Base-by-base conservation (phyloP, 2,329 filamentous ascomycete genomes). In the Stachybotrys chartarum region DNA sequence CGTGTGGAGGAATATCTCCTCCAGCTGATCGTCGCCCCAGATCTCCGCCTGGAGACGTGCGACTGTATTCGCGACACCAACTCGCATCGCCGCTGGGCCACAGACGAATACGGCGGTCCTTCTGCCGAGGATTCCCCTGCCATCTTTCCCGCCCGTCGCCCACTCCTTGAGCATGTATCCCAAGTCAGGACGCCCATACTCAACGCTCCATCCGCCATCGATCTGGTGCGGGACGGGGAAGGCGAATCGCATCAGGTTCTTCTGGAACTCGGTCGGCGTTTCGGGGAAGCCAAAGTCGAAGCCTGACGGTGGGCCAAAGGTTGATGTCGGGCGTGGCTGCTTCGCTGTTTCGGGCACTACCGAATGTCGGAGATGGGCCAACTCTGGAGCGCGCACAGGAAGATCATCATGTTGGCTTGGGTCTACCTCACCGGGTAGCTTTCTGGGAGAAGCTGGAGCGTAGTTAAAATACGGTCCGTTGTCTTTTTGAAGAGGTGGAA, bases 1-100 rank as follows among this genome's bases (percentile, higher is more conserved):
- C 4, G 92, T 90, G 75, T 97, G 93, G 69, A 97, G 72, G 70
- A 92, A 97, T 54, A 97, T 88, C 79, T 97, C 93, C 67, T 97
- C 92, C 50, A 88, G 81, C 63, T 82, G 80, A 39, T 86, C 82
- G 63, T 91, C 86, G 6, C 82, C 85, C 87, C 90, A 91, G 52
- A 97, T 91, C 70, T 87, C 84, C 30, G 82, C 83, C 78, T 97
- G 93, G 64, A 97, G 74, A 56, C 81, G 76, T 3, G 93, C 93
- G 30, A 96, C 90, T 0, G 90, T 88, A 61, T 84, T 89, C n/a
- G 89, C 86, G 16, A 97, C 92, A 61, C 91, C 91, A 12, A 92
- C 84, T 59, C 93, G 78, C 91, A 97, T 95, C 56, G 84, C 79
- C 1, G 90, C 84, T 17, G 93, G 93, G 0, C 93, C 93, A 66